Conservation (phyloP, 2,329 filamentous ascomycete genomes). For the Ophiostoma montium region DNA sequence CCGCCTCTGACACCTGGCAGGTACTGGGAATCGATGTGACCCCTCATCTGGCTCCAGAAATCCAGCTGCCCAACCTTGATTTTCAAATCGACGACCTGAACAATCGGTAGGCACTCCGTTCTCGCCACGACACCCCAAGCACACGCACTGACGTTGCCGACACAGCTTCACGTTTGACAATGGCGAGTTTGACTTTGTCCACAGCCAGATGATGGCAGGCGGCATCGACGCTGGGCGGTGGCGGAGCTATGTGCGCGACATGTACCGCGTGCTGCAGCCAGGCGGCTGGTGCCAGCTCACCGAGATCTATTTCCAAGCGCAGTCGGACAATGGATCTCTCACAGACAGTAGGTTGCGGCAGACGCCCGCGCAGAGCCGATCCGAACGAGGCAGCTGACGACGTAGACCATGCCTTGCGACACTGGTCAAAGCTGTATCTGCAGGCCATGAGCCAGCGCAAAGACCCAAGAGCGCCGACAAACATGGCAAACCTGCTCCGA, state of each 20-base stretch:
- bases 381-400: slow-evolving; percentile 3
- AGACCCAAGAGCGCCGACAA: slow-evolving; percentile 49
- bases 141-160: background rate
- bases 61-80: slow-evolving; percentile 48
- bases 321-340: slow-evolving; percentile 73
- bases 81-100: slow-evolving; percentile 63
- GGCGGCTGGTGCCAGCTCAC: slow-evolving; percentile 80
- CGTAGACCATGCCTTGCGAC: slow-evolving; percentile 46
- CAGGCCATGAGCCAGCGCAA: slow-evolving; percentile 48
- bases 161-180: slow-evolving; percentile 50
- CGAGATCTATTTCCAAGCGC: slow-evolving; percentile 75
- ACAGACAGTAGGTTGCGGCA: slow-evolving; percentile 36
- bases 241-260: slow-evolving; percentile 62
- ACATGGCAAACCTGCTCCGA: slow-evolving; percentile 42
- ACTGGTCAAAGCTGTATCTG: slow-evolving; percentile 54
- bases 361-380: background rate
- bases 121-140: background rate
- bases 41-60: slow-evolving; percentile 53
- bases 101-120: slow-evolving; percentile 36
- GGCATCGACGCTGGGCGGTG: slow-evolving; percentile 63
- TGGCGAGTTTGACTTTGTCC: slow-evolving; percentile 68
- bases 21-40: slow-evolving; percentile 60
- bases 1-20: slow-evolving; percentile 23
- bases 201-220: slow-evolving; percentile 58
- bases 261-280: slow-evolving; percentile 54